Evolutionary conservation across 768 basidiomycete species (phyloP).

Genomic region (Sarcodon aspratus): DNA sequence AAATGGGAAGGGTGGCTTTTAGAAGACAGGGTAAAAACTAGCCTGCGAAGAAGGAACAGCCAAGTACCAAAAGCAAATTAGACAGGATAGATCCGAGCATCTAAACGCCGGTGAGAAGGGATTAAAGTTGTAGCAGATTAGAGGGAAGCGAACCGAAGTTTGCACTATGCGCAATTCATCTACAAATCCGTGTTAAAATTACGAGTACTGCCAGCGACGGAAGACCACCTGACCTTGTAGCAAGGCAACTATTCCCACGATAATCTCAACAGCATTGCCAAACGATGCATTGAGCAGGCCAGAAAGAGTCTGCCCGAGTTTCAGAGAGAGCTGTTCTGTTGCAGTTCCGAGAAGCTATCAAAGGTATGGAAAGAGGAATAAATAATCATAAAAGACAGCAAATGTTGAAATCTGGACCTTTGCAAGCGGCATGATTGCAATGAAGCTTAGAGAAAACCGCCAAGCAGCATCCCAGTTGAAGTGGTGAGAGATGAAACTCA

Average conservation of each 20-base stretch:
- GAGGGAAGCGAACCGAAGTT: constrained; percentile 50
- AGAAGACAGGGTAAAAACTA: too few species aligned
- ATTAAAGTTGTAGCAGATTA: neutral
- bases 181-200: constrained; percentile 11
- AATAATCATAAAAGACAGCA: too few species aligned
- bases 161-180: constrained; percentile 84
- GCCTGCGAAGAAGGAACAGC: constrained; percentile 68
- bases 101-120: constrained; percentile 20
- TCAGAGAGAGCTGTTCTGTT: neutral
- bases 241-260: constrained; percentile 80
- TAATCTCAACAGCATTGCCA: constrained; percentile 81
- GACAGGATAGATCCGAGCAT: constrained; percentile 89
- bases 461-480: constrained; percentile 65
- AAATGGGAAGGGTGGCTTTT: neutral
- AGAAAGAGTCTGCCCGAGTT: constrained; percentile 64
- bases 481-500: constrained; percentile 54
- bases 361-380: too few species aligned
- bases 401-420: constrained; percentile 35
- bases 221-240: constrained; percentile 41
- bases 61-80: constrained; percentile 82
- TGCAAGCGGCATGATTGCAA: constrained; percentile 82
- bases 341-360: neutral
- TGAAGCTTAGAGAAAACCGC: constrained; percentile 66
- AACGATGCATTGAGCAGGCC: constrained; percentile 82
- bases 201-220: neutral